Conservation (phyloP, 768 basidiomycete genomes). For the Rhodotorula babjevae region DNA sequence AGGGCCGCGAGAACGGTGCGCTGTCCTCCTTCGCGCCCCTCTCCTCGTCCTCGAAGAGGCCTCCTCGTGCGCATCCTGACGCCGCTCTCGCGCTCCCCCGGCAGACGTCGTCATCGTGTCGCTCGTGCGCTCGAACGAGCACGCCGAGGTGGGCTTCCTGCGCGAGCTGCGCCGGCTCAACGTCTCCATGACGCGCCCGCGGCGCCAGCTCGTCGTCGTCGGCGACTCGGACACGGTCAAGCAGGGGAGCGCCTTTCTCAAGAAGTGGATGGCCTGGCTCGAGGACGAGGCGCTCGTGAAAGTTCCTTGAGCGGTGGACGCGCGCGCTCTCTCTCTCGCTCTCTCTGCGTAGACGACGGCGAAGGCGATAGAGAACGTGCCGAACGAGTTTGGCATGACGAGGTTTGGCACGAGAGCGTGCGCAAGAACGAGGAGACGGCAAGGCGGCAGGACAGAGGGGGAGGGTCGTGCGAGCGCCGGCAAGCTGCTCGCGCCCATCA, state of each 20-base stretch:
- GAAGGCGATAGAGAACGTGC: too few species aligned
- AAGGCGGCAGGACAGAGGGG: too few species aligned
- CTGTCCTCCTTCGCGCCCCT: neutral
- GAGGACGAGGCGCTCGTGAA: slow-evolving; percentile 85
- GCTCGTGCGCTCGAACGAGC: slow-evolving; percentile 85
- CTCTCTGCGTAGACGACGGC: too few species aligned
- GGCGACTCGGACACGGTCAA: slow-evolving; percentile 89
- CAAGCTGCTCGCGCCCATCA: too few species aligned
- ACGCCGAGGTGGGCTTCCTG: slow-evolving; percentile 88
- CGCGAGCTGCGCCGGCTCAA: slow-evolving; percentile 89
- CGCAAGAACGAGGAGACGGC: too few species aligned
- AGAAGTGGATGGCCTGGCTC: slow-evolving; percentile 85
- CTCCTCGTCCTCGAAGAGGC: neutral
- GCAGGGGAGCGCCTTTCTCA: slow-evolving; percentile 77
- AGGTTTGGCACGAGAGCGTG: too few species aligned
- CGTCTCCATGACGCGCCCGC: slow-evolving; percentile 48
- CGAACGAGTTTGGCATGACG: too few species aligned
- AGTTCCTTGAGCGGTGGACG: slow-evolving; percentile 5
- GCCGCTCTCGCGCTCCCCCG: neutral
- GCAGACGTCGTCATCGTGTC: slow-evolving; percentile 80
- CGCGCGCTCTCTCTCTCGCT: too few species aligned
- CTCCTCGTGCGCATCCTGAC: neutral
- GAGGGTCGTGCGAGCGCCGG: too few species aligned
- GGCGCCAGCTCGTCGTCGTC: slow-evolving; percentile 53
- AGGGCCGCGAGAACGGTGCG: slow-evolving; percentile 77